phyloP scores from a whole-genome alignment of 495 filamentous ascomycete genomes.

The Aspergillus cavernicola region DNA sequence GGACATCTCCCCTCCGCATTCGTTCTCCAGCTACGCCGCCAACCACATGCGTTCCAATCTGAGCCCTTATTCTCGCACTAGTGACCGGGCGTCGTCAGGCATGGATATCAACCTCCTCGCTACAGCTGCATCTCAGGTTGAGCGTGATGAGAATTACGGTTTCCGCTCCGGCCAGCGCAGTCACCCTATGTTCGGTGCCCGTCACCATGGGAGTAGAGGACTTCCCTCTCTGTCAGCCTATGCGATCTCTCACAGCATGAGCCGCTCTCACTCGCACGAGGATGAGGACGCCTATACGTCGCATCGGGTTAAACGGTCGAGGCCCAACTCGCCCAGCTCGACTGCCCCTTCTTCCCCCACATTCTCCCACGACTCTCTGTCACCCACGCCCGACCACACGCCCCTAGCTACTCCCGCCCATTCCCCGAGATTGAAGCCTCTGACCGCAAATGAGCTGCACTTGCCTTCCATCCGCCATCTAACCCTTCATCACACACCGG shows the following conservation, averaged over 20 bases:
- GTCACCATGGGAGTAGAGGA: conserved; percentile 53
- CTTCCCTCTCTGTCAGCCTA: conserved; percentile 80
- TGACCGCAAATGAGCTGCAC: conserved; percentile 63
- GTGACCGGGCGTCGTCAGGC: conserved; percentile 45
- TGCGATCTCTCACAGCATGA: conserved; percentile 78
- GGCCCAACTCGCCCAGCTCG: conserved; percentile 89
- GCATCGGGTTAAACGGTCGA: conserved; percentile 76
- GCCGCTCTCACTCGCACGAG: conserved; percentile 85
- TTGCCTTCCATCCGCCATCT: conserved; percentile 87
- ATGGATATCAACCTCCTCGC: conserved; percentile 89
- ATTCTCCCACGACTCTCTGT: conserved; percentile 93
- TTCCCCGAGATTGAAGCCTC: conserved; percentile 84
- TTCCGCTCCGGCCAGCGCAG: conserved; percentile 34
- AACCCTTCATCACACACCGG: conserved; percentile 81
- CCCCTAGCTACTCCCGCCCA: conserved; percentile 93
- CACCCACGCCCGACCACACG: conserved; percentile 95
- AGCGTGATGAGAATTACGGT: conserved; percentile 65
- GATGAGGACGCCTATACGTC: conserved; percentile 65
- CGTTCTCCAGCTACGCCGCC: conserved; percentile 73
- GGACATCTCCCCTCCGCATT: conserved; percentile 93
- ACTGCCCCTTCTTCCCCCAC: conserved; percentile 97
- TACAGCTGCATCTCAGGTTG: conserved; percentile 82
- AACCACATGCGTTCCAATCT: conserved; percentile 59
- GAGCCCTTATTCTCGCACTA: conserved; percentile 61
- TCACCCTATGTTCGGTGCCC: conserved; percentile 53